These are phyloP conservation scores for Beta corolliflora DNA, from an alignment of 179 eudicot genomes.

Conservation along the genomic window DNA sequence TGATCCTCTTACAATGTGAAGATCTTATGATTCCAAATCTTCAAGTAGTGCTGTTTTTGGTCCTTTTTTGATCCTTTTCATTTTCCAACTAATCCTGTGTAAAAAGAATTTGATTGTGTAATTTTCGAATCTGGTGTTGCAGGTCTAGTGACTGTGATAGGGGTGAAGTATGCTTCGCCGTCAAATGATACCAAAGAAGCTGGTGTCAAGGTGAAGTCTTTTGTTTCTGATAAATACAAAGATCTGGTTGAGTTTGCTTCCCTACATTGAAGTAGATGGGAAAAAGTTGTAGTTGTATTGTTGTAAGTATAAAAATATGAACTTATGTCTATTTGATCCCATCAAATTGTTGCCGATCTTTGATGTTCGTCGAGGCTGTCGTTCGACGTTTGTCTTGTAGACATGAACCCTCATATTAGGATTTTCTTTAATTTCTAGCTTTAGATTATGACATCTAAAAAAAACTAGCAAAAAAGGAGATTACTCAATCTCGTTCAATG, in stretches of 20 bases:
- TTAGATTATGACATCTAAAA: no score
- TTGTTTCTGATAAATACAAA: conserved; percentile 51
- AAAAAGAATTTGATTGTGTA: background rate
- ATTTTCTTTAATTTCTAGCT: no score
- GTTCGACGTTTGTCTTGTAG: no score
- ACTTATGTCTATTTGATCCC: background rate
- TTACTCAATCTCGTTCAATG: no score
- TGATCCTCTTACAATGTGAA: background rate
- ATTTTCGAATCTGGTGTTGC: conserved; percentile 23
- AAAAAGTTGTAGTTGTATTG: background rate
- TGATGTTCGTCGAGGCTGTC: background rate
- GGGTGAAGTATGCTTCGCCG: conserved; percentile 69
- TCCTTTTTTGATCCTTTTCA: background rate
- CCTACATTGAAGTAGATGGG: conserved; percentile 35
- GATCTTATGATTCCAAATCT: background rate
- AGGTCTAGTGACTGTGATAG: conserved; percentile 69
- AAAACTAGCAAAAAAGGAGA: no score
- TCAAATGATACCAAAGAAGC: conserved; percentile 31
- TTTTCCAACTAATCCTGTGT: background rate
- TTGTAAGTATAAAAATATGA: background rate
- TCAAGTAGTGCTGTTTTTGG: background rate
- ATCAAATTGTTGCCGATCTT: background rate
- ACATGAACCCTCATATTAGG: no score
- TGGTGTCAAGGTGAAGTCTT: conserved; percentile 58
- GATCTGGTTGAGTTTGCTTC: conserved; percentile 55